Conservation (phyloP, 495 filamentous ascomycete species). For the Hypoxylon fragiforme region DNA sequence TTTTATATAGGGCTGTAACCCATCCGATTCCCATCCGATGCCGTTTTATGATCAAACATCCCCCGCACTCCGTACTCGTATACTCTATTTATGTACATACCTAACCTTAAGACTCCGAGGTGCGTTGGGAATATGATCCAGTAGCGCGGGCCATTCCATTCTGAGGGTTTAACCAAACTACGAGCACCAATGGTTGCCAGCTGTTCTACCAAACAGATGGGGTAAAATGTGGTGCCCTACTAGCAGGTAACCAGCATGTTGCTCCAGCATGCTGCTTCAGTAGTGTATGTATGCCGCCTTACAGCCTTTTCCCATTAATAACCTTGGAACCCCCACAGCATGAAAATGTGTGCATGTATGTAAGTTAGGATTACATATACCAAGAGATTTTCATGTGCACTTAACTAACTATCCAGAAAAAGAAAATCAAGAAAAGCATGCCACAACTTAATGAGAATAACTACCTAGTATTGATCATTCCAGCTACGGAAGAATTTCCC, state of each 20-base stretch:
- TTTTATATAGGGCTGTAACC: too few relatives aligned
- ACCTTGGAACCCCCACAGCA: background rate
- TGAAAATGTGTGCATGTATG: constrained; percentile 1
- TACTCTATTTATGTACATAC: too few relatives aligned
- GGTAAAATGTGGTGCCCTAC: too few relatives aligned
- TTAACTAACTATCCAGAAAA: too few relatives aligned
- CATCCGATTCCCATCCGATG: too few relatives aligned
- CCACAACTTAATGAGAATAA: background rate
- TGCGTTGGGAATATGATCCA: constrained; percentile 21
- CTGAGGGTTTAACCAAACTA: constrained; percentile 23
- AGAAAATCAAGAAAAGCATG: background rate
- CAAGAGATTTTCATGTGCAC: too few relatives aligned
- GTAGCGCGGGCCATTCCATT: constrained; percentile 27
- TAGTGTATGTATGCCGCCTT: constrained; percentile 6
- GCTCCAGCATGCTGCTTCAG: too few relatives aligned
- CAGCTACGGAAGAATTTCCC: too few relatives aligned
- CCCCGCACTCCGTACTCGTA: background rate
- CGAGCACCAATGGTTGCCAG: constrained; percentile 18
- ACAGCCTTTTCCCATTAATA: background rate
- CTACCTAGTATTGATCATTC: background rate
- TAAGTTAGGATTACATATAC: too few relatives aligned
- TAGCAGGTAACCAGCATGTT: background rate
- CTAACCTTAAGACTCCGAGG: background rate
- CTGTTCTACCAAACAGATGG: too few relatives aligned
- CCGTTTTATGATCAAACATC: too few relatives aligned